These are phyloP conservation scores for Xerophyta viscosa DNA, from an alignment of 106 monocot species.

Conservation along the genomic window DNA sequence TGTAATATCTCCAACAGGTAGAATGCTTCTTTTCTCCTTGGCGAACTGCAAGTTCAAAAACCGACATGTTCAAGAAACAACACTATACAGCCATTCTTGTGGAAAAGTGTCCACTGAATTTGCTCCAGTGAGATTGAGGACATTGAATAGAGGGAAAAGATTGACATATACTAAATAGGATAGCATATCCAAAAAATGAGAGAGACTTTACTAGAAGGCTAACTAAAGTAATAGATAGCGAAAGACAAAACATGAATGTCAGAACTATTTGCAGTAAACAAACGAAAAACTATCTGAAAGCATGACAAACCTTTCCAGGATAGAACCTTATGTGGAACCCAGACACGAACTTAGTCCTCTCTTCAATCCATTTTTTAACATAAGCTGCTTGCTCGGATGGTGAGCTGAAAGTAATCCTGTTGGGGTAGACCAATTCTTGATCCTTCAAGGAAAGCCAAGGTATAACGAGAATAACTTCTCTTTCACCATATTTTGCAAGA, in stretches of 20 bases:
- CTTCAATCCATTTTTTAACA: conserved; percentile 37
- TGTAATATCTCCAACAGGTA: conserved; percentile 67
- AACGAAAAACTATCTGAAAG: background rate
- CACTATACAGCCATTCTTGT: background rate
- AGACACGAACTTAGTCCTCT: conserved; percentile 14
- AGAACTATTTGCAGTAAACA: too few relatives aligned
- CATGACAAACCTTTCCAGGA: conserved; percentile 29
- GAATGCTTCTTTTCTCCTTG: conserved; percentile 60
- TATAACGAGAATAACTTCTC: conserved; percentile 32
- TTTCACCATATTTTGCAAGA: conserved; percentile 25
- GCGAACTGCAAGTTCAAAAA: conserved; percentile 37
- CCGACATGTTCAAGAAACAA: background rate
- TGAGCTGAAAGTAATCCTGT: conserved; percentile 20
- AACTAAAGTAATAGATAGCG: background rate
- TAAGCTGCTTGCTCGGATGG: conserved; percentile 35
- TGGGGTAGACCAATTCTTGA: conserved; percentile 39
- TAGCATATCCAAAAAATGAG: too few relatives aligned
- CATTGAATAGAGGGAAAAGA: too few relatives aligned
- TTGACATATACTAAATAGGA: too few relatives aligned
- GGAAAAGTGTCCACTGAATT: too few relatives aligned
- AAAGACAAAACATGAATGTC: too few relatives aligned
- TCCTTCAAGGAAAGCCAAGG: conserved; percentile 43
- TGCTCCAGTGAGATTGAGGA: too few relatives aligned
- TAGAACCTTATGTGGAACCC: conserved; percentile 36
- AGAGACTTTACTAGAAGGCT: too few relatives aligned